A percentile compares a stretch with the other conserved stretches of the same genome.
Conservation (phyloP, 225 moss, liverwort and hornwort species). For the Thuidium tamariscinum region DNA sequence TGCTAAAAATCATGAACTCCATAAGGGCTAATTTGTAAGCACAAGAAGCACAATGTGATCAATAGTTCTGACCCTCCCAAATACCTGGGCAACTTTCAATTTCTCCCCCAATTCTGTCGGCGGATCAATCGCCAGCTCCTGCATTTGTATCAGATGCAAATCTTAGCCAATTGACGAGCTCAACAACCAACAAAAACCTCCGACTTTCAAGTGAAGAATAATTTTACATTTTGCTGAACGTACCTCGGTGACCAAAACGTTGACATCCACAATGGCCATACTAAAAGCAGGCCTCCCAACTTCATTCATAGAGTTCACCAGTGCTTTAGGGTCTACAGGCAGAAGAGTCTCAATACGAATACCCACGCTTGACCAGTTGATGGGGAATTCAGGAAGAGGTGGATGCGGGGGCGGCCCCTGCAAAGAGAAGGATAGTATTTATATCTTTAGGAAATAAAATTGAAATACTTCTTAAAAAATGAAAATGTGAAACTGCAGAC, state of each 20-base stretch:
- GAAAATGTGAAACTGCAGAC: background rate
- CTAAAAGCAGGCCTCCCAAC: constrained; percentile 59
- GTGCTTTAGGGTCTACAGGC: constrained; percentile 21
- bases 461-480: background rate
- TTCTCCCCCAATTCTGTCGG: constrained; percentile 22
- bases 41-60: background rate
- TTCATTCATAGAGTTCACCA: constrained; percentile 46
- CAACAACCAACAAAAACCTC: background rate
- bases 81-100: constrained; percentile 28
- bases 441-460: background rate
- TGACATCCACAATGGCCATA: constrained; percentile 64
- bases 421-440: background rate
- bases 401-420: constrained; percentile 10
- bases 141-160: background rate
- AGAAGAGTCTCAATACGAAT: constrained; percentile 64
- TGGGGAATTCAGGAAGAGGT: constrained; percentile 54
- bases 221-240: too few species aligned
- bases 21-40: background rate
- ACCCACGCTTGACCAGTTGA: constrained; percentile 54
- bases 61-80: background rate
- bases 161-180: background rate
- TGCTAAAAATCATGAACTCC: background rate
- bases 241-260: constrained; percentile 58
- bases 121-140: constrained; percentile 36
- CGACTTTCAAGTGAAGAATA: background rate